A percentile compares a stretch with the other conserved stretches of the same genome.
Conservation (phyloP, 116 monocot genomes). For the Cymodocea nodosa region DNA sequence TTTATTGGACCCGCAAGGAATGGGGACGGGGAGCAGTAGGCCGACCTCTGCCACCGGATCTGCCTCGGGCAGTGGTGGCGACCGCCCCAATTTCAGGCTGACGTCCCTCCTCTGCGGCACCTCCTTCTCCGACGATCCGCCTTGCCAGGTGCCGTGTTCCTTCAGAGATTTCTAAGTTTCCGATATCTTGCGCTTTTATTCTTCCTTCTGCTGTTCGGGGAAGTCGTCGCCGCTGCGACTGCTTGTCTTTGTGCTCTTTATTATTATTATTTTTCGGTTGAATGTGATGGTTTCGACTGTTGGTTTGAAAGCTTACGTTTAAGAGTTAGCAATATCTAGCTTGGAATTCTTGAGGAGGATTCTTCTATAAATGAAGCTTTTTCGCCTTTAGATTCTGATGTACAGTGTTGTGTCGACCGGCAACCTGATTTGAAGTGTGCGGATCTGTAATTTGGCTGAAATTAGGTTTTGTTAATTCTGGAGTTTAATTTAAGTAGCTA, state of each 20-base stretch:
- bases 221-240: background rate
- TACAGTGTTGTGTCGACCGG: too few species aligned
- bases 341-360: background rate
- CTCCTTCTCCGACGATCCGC: constrained; percentile 13
- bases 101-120: constrained; percentile 17
- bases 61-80: background rate
- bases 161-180: background rate
- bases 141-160: background rate
- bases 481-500: too few species aligned
- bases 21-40: constrained; percentile 19
- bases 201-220: background rate
- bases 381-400: background rate
- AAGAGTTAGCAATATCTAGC: background rate
- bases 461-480: too few species aligned
- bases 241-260: background rate
- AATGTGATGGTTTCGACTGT: background rate
- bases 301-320: background rate
- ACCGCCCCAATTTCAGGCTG: constrained; percentile 9
- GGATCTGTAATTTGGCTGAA: too few species aligned
- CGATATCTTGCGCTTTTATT: background rate
- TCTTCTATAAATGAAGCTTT: background rate
- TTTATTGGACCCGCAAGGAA: background rate
- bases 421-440: too few species aligned
- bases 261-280: background rate
- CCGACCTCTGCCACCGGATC: background rate